Base-by-base conservation (phyloP, 257 asterid species). In the Solanum rostratum region DNA sequence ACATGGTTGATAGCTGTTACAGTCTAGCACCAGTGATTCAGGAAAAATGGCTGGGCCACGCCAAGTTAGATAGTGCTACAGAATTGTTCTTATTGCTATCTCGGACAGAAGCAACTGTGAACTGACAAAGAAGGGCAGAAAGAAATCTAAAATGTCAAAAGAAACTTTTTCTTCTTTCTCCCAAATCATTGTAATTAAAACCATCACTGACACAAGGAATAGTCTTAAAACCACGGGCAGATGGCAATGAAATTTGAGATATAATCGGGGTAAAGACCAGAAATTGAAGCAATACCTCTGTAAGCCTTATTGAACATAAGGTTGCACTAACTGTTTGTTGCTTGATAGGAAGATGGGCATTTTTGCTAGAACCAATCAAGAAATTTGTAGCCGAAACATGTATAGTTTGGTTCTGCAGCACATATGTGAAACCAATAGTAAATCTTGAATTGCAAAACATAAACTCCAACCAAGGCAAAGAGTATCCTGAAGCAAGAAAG, bases 301-400 rank as follows among this genome's bases (percentile, higher is more conserved):
- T 65, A 30, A 89, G 96, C 87, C 90, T 92, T 88, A 94, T 85
- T 37, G 88, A 85, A 88, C 97, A 94, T 86, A 91, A 66, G 82
- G 86, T 84, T 22, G 88, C 93, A 83, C 92, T 88, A 60, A 89
- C 69, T 14, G 89, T 85, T 81, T 92, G 93, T 74, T 92, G 97
- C 86, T 88, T 88, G 84, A 94, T 93, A 87, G 73, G 73, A 79
- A 93, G 94, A 89, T 94, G 90, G 45, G 95, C 95, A 6, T 90
- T 89, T 85, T 91, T 89, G 91, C 92, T 85, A 41, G 95, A 90
- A 83, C 98, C 98, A 43, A 94, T 92, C 78, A 87, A 62, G 87
- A 94, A 94, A 65, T 87, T 91, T 84, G 91, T 88, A 37, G 92
- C 88, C 66, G 84, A 86, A 79, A 93, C 88, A 14, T 92, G 81